Base-by-base conservation (phyloP, 2,329 filamentous ascomycete species). In the Nothomitra cinnamomea region DNA sequence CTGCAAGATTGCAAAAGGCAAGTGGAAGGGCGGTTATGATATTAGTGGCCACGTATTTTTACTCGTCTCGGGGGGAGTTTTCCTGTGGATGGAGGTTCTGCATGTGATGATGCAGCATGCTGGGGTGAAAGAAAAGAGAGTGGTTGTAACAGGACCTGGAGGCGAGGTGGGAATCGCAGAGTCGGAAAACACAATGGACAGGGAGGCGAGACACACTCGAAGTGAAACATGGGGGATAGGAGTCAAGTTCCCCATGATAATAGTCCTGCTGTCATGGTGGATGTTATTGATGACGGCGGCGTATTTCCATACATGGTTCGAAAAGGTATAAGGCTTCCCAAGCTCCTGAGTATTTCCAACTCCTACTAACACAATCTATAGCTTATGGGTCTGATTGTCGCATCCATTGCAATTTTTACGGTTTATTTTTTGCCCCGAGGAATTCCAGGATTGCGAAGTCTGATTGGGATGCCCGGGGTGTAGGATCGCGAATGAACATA, bases 251-350 rank as follows among this genome's bases (percentile, higher is more conserved):
- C 66, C 69, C 3, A 67, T 75, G 22, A 74, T 63, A 0, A 79
- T 95, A 24, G 76, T 84, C 17, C 80, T 68, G 0, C 62, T 95
- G 63, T 87, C 83, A 63, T 78, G 82, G 72, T 96, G 92, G 87
- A 98, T 98, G 92, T 68, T 98, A 65, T 74, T 96, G 57, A 98
- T 98, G 92, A 98, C 92, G 41, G 89, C 89, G 2, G 89, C 94
- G 40, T 98, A 90, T 74, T 98, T 98, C 63, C 92, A 98, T 67
- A 98, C 92, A 0, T 96, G 90, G 89, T 82, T 94, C 61, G 92
- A 98, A 72, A 98, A 96, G 83, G 83, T 85, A 61, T 62, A 74
- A 65, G 5, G 8, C 52, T 43, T n/a, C 32, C 38, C 28, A 17
- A 51, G 42, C 38, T 50, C 19, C 32, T 6, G 3, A 47, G 22